A percentile compares a stretch with the other conserved stretches of the same genome.
Conservation (phyloP, 148 eudicot species). For the Chenopodium quinoa region DNA sequence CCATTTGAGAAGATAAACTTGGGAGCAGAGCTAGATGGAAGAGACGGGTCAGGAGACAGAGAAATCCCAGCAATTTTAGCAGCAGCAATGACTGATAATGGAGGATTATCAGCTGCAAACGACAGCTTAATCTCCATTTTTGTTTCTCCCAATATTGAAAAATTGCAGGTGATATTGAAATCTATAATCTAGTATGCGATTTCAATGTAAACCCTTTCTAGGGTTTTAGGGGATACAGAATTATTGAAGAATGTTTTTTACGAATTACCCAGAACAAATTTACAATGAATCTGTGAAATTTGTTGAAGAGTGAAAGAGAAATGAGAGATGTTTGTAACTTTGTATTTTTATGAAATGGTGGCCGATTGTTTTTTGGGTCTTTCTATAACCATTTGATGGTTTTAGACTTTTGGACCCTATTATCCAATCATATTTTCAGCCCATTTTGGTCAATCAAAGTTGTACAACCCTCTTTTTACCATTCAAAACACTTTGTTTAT, state of each 20-base stretch:
- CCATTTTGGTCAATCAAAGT: background rate
- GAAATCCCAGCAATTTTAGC: constrained; percentile 50
- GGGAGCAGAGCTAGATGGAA: constrained; percentile 56
- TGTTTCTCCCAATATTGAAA: background rate
- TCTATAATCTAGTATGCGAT: background rate
- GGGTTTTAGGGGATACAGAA: background rate
- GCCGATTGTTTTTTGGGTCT: background rate
- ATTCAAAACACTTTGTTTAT: background rate
- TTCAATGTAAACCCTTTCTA: too few species aligned
- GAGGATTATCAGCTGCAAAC: constrained; percentile 62
- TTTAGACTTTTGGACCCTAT: background rate
- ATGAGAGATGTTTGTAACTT: background rate
- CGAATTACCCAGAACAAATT: background rate
- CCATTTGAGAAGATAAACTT: constrained; percentile 48
- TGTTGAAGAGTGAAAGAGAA: background rate
- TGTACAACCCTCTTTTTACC: background rate
- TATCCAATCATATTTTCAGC: background rate
- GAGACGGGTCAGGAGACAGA: constrained; percentile 43
- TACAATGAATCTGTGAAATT: background rate
- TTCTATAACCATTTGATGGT: background rate
- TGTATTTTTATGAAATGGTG: background rate
- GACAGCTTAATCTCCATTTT: constrained; percentile 28
- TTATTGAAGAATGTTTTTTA: background rate
- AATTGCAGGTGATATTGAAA: too few species aligned
- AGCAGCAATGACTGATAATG: constrained; percentile 57